phyloP scores from a whole-genome alignment of 2,329 filamentous ascomycete genomes.

The Phoma sp. region DNA sequence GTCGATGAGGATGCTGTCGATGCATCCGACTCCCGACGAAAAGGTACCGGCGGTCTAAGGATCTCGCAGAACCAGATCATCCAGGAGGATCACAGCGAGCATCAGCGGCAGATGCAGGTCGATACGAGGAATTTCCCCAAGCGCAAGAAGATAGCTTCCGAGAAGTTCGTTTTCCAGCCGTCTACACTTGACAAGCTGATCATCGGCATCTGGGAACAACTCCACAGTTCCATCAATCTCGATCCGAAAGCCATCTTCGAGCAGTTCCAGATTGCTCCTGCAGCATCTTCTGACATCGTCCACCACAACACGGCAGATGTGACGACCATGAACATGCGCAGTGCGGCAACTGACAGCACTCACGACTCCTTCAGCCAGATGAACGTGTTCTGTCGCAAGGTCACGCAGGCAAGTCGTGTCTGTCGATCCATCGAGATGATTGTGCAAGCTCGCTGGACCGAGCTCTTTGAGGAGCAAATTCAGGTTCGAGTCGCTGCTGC shows the following conservation, averaged over 20 bases:
- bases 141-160: conserved; percentile 39
- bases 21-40: conserved; percentile 22
- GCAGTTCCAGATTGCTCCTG: conserved; percentile 36
- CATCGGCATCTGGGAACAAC: conserved; percentile 58
- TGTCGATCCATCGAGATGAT: conserved; percentile 65
- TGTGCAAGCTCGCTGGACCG: conserved; percentile 64
- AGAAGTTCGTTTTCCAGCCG: conserved; percentile 54
- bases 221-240: conserved; percentile 52
- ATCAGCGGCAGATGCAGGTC: conserved; percentile 43
- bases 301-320: conserved; percentile 16
- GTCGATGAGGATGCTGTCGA: conserved; percentile 2
- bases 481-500: conserved; percentile 50
- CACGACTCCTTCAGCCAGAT: conserved; percentile 48
- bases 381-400: conserved; percentile 53
- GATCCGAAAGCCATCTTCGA: conserved; percentile 49
- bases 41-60: conserved; percentile 37
- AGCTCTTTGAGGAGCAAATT: conserved; percentile 61
- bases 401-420: conserved; percentile 59
- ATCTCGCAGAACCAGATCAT: conserved; percentile 35
- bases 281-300: conserved; percentile 20
- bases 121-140: conserved; percentile 43
- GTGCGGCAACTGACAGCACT: conserved; percentile 12
- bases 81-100: conserved; percentile 39
- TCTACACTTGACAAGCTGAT: conserved; percentile 58
- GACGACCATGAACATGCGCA: conserved; percentile 21